These are phyloP conservation scores for Penicillium lagena DNA, from an alignment of 495 filamentous ascomycete species.

Conservation along the genomic window DNA sequence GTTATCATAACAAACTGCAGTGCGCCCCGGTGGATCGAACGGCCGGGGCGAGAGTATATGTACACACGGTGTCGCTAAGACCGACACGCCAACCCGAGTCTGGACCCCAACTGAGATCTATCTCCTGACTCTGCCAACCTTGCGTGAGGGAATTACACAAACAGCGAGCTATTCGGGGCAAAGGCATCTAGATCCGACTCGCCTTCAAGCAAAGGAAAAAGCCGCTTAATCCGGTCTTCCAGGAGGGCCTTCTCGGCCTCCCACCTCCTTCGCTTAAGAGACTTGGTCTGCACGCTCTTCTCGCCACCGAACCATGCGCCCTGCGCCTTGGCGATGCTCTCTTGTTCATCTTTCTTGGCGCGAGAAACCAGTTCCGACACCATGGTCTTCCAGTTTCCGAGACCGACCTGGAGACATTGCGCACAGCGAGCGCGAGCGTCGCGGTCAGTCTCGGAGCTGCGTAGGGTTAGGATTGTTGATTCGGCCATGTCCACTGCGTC, in stretches of 20 bases:
- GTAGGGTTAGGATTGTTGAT: conserved; percentile 30
- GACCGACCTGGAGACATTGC: conserved; percentile 64
- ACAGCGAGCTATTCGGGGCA: conserved; percentile 30
- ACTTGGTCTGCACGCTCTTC: conserved; percentile 18
- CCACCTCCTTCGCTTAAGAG: conserved; percentile 28
- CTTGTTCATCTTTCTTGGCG: conserved; percentile 40
- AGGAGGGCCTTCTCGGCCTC: conserved; percentile 32
- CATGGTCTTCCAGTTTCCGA: conserved; percentile 76
- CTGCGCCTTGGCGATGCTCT: conserved; percentile 27
- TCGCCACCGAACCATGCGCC: conserved; percentile 46
- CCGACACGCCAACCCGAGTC: neutral
- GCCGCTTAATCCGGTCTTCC: conserved; percentile 29
- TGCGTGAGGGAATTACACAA: conserved; percentile 29
- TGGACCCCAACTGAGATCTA: neutral
- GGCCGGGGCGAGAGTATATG: too few relatives aligned
- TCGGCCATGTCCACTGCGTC: conserved; percentile 71
- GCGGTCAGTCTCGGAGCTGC: conserved; percentile 28
- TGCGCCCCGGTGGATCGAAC: too few relatives aligned
- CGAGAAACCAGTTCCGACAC: conserved; percentile 45
- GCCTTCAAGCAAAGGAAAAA: conserved; percentile 27
- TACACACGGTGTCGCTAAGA: neutral
- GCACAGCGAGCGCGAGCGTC: conserved; percentile 49
- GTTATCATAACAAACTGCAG: too few relatives aligned
- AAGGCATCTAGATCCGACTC: conserved; percentile 24
- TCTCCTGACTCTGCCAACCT: conserved; percentile 23